These are phyloP conservation scores for Aspergillus ibericus DNA, from an alignment of 2,329 filamentous ascomycete genomes.

Conservation along the genomic window DNA sequence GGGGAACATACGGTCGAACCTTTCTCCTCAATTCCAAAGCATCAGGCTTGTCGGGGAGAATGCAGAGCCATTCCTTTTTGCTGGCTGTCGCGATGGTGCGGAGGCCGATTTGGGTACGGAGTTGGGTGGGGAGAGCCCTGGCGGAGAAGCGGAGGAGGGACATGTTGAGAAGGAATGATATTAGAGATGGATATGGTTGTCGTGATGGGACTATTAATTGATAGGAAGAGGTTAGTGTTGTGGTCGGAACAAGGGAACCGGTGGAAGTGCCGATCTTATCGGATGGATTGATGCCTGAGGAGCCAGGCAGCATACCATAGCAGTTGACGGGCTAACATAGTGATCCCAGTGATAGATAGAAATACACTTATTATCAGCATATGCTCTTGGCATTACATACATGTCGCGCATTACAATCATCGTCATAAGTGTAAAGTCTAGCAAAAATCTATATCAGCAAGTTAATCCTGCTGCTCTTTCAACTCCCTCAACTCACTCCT, in stretches of 20 bases:
- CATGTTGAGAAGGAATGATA: neutral
- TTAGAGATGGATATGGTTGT: neutral
- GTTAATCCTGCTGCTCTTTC: neutral
- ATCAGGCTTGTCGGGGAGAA: conserved; percentile 67
- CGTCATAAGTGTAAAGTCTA: too few species aligned
- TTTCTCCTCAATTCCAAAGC: conserved; percentile 61
- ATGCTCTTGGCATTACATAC: too few species aligned
- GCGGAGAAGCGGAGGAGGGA: neutral
- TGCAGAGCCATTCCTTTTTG: conserved; percentile 65
- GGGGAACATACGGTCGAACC: conserved; percentile 27
- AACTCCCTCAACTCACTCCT: conserved; percentile 21
- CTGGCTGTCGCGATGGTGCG: neutral
- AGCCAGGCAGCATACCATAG: neutral
- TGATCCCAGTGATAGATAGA: too few species aligned
- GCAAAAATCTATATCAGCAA: too few species aligned
- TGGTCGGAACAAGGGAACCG: neutral
- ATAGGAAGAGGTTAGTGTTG: neutral
- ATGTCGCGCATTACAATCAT: too few species aligned
- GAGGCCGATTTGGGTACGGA: neutral
- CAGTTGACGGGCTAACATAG: too few species aligned
- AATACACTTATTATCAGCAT: too few species aligned
- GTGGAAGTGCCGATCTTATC: neutral
- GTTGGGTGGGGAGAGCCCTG: neutral
- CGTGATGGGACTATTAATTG: neutral
- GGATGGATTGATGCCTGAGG: neutral